Percentiles rank a stretch among this genome's conserved stretches.
Conservation (phyloP, 352 stramenopile species). For the Phytophthora pinifolia region DNA sequence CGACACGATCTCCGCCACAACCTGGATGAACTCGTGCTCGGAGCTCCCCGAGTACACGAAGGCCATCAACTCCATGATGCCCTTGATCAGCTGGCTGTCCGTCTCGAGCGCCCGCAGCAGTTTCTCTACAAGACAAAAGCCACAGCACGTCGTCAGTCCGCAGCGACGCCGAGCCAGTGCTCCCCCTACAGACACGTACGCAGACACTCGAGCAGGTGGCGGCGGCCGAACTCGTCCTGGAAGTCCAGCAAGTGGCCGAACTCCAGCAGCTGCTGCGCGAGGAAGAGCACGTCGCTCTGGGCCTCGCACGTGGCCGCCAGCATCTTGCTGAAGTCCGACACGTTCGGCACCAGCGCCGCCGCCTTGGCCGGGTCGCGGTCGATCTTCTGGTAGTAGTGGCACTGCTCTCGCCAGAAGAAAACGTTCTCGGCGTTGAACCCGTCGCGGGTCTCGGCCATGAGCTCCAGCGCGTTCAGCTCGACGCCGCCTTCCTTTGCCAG, state of each 20-base stretch:
- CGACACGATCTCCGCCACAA: slow-evolving; percentile 74
- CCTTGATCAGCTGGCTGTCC: slow-evolving; percentile 56
- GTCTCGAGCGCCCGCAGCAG: slow-evolving; percentile 56
- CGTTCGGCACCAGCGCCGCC: slow-evolving; percentile 51
- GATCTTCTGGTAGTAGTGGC: slow-evolving; percentile 66
- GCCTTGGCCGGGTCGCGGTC: slow-evolving; percentile 59
- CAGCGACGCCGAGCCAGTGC: no score
- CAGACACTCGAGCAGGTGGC: slow-evolving; percentile 61
- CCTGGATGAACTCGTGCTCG: slow-evolving; percentile 77
- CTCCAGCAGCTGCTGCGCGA: slow-evolving; percentile 66
- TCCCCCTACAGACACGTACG: slow-evolving; percentile 42
- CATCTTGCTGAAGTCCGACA: slow-evolving; percentile 74
- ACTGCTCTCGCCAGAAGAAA: slow-evolving; percentile 85
- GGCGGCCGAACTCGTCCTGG: slow-evolving; percentile 80
- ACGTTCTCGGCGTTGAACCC: slow-evolving; percentile 51
- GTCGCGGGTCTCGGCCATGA: slow-evolving; percentile 43
- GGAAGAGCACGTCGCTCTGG: slow-evolving; percentile 54
- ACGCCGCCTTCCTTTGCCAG: slow-evolving; percentile 34
- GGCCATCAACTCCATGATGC: slow-evolving; percentile 77
- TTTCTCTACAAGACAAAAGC: slow-evolving; percentile 40
- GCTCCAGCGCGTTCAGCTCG: slow-evolving; percentile 47
- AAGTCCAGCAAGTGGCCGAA: slow-evolving; percentile 72
- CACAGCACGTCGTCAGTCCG: background rate
- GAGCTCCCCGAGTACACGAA: slow-evolving; percentile 69
- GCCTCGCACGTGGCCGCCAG: slow-evolving; percentile 50